Base-by-base conservation (phyloP, 768 basidiomycete species). In the Lactarius sp. region DNA sequence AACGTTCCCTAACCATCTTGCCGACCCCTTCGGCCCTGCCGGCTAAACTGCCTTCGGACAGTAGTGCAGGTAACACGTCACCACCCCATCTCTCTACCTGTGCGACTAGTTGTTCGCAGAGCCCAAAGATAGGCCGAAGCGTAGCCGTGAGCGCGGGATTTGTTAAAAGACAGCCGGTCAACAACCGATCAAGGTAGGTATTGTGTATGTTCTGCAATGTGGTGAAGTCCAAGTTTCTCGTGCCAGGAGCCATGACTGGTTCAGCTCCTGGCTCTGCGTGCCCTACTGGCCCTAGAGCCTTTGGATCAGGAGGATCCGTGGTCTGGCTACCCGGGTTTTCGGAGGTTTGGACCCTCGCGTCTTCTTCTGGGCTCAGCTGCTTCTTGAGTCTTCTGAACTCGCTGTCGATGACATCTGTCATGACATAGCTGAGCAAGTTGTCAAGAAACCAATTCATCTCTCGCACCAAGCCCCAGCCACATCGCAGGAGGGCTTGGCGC, bases 371-470 rank as follows among this genome's bases (percentile, higher is more conserved):
- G 46, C 20, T 44, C 36, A 93, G 75, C 34, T 85, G 73, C 42
- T 79, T 82, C 71, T 87, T 89, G 68, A 96, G 75, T 67, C 82
- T 80, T 60, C 82, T 76, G 70, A 90, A 94, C 71, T 96, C 93
- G 16, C 85, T 82, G 64, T 94, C 93, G 39, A 94, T 81, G 9
- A 96, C 93, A 66, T 96, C 94, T 70, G 83, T 88, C 90, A 92
- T 91, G 64, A 92, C 83, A 73, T 97, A 95, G 10, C 85, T 85
- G 59, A 91, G 75, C 2, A 97, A 71, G 33, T 85, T 86, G 72
- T 94, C 92, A 61, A 96, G 77, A 71, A 94, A 95, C 92, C 92
- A 95, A 47, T 85, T 83, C 93, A 95, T 94, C 70, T 89, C 85
- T 70, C 92, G 77, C 8, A 94, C 87, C 36, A 88, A 82, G 1